These are phyloP conservation scores for Phaeomoniella chlamydospora DNA, from an alignment of 2,329 filamentous ascomycete species.

Conservation along the genomic window DNA sequence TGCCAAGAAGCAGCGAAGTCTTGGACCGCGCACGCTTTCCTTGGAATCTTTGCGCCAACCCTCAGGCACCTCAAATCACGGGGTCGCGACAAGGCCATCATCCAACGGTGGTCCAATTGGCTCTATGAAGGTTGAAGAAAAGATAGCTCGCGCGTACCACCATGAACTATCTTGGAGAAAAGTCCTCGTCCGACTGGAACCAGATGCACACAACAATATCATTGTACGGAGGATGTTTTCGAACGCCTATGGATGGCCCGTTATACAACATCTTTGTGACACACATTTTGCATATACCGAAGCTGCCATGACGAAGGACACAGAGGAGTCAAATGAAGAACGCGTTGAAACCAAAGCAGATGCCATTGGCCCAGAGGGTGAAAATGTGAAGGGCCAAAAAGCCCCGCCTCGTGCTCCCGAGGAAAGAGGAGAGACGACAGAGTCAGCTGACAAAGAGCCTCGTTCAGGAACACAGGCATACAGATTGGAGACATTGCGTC, in stretches of 20 bases:
- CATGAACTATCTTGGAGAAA: constrained; percentile 88
- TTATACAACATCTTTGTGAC: constrained; percentile 86
- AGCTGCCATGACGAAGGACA: constrained; percentile 50
- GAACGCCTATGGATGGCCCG: constrained; percentile 95
- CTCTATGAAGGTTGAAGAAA: constrained; percentile 84
- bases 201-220: constrained; percentile 97
- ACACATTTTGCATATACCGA: constrained; percentile 78
- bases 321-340: constrained; percentile 52
- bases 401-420: constrained; percentile 10
- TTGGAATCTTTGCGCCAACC: constrained; percentile 11
- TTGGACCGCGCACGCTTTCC: constrained; percentile 10
- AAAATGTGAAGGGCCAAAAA: constrained; percentile 40
- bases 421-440: not conserved
- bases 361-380: constrained; percentile 46
- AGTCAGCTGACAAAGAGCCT: constrained; percentile 3
- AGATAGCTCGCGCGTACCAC: constrained; percentile 93
- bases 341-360: constrained; percentile 47
- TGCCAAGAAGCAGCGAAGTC: constrained; percentile 21
- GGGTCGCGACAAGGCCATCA: not conserved
- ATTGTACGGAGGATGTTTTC: constrained; percentile 92
- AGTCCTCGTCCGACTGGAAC: constrained; percentile 85
- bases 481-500: constrained; percentile 2
- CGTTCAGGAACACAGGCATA: constrained; percentile 2
- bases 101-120: constrained; percentile 6
- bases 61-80: constrained; percentile 8